These are phyloP conservation scores for Pseudogymnoascus sp. DNA, from an alignment of 2,329 filamentous ascomycete species.

Conservation along the genomic window DNA sequence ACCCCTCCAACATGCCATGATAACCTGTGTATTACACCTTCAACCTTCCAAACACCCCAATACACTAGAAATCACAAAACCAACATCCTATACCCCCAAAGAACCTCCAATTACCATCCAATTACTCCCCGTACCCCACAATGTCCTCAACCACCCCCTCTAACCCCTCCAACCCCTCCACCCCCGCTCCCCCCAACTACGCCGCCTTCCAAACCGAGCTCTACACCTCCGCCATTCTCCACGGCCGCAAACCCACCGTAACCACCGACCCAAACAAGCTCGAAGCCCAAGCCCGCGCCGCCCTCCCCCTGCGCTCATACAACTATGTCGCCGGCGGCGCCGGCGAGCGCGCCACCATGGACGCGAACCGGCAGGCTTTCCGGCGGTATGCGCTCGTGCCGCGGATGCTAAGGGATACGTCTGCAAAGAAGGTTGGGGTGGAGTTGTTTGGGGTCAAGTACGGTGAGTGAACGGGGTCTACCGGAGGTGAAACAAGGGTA, in stretches of 20 bases:
- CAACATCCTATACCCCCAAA: not conserved
- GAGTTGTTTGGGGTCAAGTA: slow-evolving; percentile 44
- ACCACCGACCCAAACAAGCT: too few relatives aligned
- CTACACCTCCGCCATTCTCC: too few relatives aligned
- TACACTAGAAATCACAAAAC: not conserved
- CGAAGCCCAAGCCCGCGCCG: too few relatives aligned
- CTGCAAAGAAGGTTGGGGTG: slow-evolving; percentile 39
- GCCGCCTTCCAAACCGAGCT: too few relatives aligned
- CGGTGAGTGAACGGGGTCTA: slow-evolving; percentile 21
- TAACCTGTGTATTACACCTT: not conserved
- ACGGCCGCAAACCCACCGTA: too few relatives aligned
- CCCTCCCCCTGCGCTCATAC: too few relatives aligned
- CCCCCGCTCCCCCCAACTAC: too few relatives aligned
- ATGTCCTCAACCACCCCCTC: not conserved
- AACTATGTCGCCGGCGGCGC: too few relatives aligned
- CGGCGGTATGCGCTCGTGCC: too few relatives aligned
- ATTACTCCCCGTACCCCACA: not conserved
- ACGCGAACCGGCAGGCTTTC: too few relatives aligned
- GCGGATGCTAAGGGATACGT: slow-evolving; percentile 51
- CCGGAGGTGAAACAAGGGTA: not conserved
- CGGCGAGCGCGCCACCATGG: too few relatives aligned
- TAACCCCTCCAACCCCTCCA: too few relatives aligned
- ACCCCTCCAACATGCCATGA: not conserved
- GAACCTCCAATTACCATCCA: not conserved
- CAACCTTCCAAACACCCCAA: not conserved